These are phyloP conservation scores for Pisolithus sp. DNA, from an alignment of 768 basidiomycete genomes.

Conservation along the genomic window DNA sequence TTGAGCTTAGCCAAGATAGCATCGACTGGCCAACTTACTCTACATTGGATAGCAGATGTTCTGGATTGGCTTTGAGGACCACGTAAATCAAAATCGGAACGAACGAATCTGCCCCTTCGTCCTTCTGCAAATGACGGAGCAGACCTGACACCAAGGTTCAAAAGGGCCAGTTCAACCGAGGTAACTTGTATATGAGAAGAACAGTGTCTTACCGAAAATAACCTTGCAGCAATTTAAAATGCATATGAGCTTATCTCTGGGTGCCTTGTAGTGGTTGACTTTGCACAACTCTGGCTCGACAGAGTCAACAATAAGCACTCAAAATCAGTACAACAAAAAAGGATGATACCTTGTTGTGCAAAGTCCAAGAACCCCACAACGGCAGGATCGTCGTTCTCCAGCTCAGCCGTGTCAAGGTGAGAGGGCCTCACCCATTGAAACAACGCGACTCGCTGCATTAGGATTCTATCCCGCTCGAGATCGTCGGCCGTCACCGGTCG, in stretches of 20 bases:
- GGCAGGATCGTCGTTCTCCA: conserved; percentile 45
- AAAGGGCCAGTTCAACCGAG: background rate
- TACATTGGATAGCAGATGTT: conserved; percentile 88
- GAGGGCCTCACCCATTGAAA: conserved; percentile 87
- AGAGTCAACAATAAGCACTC: conserved; percentile 1
- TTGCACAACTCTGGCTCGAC: conserved; percentile 71
- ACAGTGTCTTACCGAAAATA: conserved; percentile 75
- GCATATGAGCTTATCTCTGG: conserved; percentile 96
- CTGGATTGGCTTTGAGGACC: conserved; percentile 90
- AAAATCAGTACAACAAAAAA: background rate
- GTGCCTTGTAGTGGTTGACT: conserved; percentile 98
- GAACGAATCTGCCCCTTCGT: conserved; percentile 91
- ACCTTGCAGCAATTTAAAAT: conserved; percentile 98
- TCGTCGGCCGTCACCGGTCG: conserved; percentile 88
- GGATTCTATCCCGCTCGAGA: conserved; percentile 89
- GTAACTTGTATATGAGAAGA: conserved; percentile 8
- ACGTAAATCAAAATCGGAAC: conserved; percentile 92
- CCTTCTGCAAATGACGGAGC: conserved; percentile 77
- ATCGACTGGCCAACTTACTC: conserved; percentile 51
- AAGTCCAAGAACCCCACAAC: conserved; percentile 78
- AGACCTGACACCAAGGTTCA: conserved; percentile 47
- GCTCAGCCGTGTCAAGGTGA: conserved; percentile 86
- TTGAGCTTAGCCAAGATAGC: background rate
- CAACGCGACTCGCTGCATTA: conserved; percentile 82
- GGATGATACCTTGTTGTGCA: conserved; percentile 68